Conservation (phyloP, 129 eudicot species). For the Artemisia argyi region DNA sequence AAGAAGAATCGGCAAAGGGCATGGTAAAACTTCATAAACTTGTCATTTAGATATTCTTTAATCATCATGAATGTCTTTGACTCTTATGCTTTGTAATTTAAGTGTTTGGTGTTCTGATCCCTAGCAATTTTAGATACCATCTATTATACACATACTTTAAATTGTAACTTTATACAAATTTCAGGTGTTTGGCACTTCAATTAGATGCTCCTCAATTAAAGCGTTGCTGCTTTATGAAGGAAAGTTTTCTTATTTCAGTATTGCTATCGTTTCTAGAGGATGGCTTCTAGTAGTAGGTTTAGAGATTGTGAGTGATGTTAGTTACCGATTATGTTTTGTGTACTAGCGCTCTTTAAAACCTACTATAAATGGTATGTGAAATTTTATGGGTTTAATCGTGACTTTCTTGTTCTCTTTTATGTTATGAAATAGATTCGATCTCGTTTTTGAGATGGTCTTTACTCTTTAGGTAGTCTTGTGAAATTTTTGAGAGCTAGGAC, state of each 20-base stretch:
- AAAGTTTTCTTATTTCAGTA: no score
- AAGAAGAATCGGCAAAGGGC: conserved; percentile 94
- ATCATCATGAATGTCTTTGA: no score
- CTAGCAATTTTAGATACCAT: neutral
- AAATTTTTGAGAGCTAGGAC: no score
- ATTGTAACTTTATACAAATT: conserved; percentile 10
- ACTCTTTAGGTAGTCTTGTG: no score
- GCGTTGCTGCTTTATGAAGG: no score
- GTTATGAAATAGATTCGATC: no score
- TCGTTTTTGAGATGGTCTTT: no score
- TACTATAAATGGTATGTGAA: neutral
- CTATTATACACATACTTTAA: conserved; percentile 2
- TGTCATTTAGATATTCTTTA: no score
- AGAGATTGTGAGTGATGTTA: conserved; percentile 8
- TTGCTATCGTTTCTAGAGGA: neutral
- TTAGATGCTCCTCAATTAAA: conserved; percentile 32
- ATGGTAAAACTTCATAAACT: conserved; percentile 47
- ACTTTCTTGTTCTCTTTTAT: no score
- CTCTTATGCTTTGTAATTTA: no score
- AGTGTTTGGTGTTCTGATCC: neutral
- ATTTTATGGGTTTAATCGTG: no score
- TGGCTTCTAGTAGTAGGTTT: conserved; percentile 10
- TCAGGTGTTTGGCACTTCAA: conserved; percentile 92
- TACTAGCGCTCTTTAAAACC: neutral
- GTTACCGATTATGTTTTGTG: neutral